Percentiles rank a stretch among this genome's conserved stretches.
phyloP scores from a whole-genome alignment of 2,329 filamentous ascomycete genomes.

The Xylariales sp. region DNA sequence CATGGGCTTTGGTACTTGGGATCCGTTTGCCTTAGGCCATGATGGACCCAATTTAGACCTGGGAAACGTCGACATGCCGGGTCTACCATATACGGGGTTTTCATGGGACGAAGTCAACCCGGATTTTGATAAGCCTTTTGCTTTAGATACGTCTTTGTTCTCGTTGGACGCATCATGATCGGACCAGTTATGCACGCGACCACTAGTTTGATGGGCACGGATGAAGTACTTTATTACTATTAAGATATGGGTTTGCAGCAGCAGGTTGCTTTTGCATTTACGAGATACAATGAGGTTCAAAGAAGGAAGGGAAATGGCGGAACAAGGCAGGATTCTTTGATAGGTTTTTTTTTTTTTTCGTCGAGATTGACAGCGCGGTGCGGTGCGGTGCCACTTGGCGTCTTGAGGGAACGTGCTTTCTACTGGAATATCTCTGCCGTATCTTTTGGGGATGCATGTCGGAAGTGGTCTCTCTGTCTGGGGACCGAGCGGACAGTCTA shows the following conservation, averaged over 20 bases:
- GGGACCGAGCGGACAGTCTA: not conserved
- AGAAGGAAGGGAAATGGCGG: not conserved
- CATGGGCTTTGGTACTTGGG: conserved; percentile 60
- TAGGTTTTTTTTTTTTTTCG: not conserved
- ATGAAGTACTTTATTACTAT: not conserved
- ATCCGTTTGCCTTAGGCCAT: conserved; percentile 60
- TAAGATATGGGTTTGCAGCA: conserved; percentile 4
- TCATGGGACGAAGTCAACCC: conserved; percentile 63
- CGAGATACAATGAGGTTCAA: conserved; percentile 20
- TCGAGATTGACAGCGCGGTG: conserved; percentile 4
- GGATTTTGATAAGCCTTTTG: conserved; percentile 65
- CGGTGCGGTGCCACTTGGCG: conserved; percentile 17
- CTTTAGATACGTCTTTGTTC: conserved; percentile 61
- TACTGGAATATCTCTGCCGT: conserved; percentile 8
- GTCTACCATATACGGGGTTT: conserved; percentile 44
- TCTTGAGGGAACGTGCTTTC: conserved; percentile 16
- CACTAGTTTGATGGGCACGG: not conserved
- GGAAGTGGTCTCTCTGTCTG: not conserved
- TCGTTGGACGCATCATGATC: conserved; percentile 53
- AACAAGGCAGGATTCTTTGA: conserved; percentile 8
- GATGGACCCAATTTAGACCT: conserved; percentile 50
- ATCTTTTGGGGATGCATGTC: conserved; percentile 10
- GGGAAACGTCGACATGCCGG: conserved; percentile 37
- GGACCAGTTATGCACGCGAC: not conserved
- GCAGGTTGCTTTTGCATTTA: conserved; percentile 16